phyloP scores from a whole-genome alignment of 257 asterid species.

The Solanum pinnatisectum region DNA sequence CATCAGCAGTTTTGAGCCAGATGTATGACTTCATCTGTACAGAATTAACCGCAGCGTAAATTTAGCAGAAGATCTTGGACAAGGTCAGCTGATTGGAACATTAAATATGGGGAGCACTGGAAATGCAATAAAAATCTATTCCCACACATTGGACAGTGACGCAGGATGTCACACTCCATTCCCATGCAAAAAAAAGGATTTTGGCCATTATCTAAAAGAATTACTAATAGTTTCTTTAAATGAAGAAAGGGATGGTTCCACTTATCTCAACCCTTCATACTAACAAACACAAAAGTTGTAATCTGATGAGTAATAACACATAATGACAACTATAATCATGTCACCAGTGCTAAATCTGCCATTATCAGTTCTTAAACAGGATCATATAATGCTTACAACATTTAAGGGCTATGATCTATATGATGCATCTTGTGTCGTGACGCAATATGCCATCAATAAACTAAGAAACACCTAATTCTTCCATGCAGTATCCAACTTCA shows the following conservation, averaged over 20 bases:
- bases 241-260: neutral
- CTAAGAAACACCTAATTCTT: neutral
- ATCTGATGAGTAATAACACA: neutral
- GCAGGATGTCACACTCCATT: neutral
- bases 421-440: neutral
- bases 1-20: constrained; percentile 43
- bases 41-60: neutral
- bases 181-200: neutral
- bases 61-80: neutral
- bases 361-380: neutral
- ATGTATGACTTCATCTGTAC: constrained; percentile 30
- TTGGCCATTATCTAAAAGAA: neutral
- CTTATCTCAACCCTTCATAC: neutral
- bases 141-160: neutral
- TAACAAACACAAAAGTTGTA: neutral
- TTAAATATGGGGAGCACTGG: neutral
- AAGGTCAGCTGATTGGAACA: neutral
- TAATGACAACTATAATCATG: neutral
- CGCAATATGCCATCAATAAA: neutral
- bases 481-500: neutral
- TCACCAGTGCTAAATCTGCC: neutral
- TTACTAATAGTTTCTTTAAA: neutral
- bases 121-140: neutral
- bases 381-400: neutral
- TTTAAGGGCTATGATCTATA: neutral